phyloP scores from a whole-genome alignment of 345 rosid genomes.

The Salix purpurea region DNA sequence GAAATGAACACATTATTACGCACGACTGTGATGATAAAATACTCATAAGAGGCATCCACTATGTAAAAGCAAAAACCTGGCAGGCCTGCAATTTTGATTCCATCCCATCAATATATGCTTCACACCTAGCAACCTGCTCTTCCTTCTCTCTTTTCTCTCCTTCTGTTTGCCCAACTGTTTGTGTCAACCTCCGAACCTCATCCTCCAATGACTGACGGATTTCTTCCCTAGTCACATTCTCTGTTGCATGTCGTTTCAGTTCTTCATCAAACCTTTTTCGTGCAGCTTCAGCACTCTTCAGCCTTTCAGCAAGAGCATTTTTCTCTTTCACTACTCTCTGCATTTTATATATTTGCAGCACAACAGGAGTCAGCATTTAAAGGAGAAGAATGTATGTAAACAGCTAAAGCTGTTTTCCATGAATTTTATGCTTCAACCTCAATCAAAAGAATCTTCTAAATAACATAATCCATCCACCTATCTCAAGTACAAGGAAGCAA shows the following conservation, averaged over 20 bases:
- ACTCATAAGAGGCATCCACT: background rate
- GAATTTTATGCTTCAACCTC: background rate
- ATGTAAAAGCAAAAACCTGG: constrained; percentile 52
- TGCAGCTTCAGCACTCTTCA: constrained; percentile 82
- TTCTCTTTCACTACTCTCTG: constrained; percentile 95
- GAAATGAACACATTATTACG: background rate
- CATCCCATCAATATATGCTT: constrained; percentile 93
- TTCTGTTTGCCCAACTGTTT: constrained; percentile 86
- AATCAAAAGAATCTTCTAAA: background rate
- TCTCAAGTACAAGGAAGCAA: background rate
- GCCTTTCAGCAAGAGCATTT: constrained; percentile 82
- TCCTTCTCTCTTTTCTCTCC: constrained; percentile 94
- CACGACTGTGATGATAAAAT: background rate
- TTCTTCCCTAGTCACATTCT: constrained; percentile 82
- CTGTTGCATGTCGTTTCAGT: constrained; percentile 74
- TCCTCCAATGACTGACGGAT: constrained; percentile 84
- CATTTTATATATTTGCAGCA: constrained; percentile 21
- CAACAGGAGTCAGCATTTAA: background rate
- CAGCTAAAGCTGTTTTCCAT: constrained; percentile 6
- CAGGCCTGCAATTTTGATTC: constrained; percentile 78
- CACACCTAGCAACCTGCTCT: constrained; percentile 86
- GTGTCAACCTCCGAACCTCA: constrained; percentile 74
- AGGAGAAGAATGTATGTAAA: background rate
- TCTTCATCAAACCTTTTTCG: constrained; percentile 93
- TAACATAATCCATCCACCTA: background rate